Percentiles rank a stretch among this genome's conserved stretches.
phyloP scores from a whole-genome alignment of 495 filamentous ascomycete genomes.

The Aspergillus heteromorphus region DNA sequence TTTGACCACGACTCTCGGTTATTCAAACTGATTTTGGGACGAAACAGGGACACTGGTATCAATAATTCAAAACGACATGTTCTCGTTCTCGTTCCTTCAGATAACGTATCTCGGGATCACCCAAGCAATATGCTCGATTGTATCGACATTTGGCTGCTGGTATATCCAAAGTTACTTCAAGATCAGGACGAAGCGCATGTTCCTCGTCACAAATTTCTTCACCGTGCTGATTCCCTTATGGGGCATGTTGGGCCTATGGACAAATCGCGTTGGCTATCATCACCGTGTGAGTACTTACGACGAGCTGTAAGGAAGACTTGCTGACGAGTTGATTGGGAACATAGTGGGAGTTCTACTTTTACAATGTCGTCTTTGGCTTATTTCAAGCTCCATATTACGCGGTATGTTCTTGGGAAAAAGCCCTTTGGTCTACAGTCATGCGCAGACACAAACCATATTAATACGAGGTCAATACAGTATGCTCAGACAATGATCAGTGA shows the following conservation, averaged over 20 bases:
- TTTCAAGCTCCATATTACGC: constrained; percentile 50
- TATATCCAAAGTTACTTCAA: constrained; percentile 46
- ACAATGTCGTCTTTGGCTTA: constrained; percentile 44
- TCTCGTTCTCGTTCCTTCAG: constrained; percentile 45
- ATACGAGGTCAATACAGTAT: constrained; percentile 24
- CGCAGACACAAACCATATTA: neutral
- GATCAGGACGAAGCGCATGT: constrained; percentile 46
- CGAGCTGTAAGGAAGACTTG: neutral
- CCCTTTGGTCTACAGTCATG: neutral
- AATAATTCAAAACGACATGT: constrained; percentile 44
- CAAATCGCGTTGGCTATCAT: constrained; percentile 42
- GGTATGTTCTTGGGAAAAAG: constrained; percentile 14
- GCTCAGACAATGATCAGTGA: constrained; percentile 52
- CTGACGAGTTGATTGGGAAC: neutral
- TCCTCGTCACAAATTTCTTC: constrained; percentile 45
- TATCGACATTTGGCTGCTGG: constrained; percentile 47
- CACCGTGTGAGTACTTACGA: constrained; percentile 24
- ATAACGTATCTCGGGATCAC: constrained; percentile 45
- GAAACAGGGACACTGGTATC: constrained; percentile 34
- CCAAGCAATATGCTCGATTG: constrained; percentile 40
- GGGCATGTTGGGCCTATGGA: constrained; percentile 49
- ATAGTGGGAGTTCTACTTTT: constrained; percentile 48
- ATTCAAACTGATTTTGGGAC: neutral
- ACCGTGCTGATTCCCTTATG: constrained; percentile 46
- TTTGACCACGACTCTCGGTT: too few species aligned